Evolutionary conservation across 768 basidiomycete genomes (phyloP).

Genomic region (Psilocybe cyanescens): DNA sequence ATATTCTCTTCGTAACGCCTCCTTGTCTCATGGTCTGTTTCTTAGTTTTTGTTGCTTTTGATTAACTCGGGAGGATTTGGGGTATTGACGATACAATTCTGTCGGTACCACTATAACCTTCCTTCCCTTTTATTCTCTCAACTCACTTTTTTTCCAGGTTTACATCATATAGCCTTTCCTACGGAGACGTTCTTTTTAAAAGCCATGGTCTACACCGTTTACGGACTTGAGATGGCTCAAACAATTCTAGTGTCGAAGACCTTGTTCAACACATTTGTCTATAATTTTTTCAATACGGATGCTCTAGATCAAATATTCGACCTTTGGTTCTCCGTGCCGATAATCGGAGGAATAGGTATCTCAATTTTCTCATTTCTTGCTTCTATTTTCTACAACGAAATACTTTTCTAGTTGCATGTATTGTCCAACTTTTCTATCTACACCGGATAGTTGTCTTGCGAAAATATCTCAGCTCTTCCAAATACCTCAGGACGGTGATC

Average conservation of each 20-base stretch:
- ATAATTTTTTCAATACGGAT: neutral
- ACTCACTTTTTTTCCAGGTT: too few species aligned
- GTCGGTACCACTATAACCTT: neutral
- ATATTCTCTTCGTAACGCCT: too few species aligned
- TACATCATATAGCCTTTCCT: neutral
- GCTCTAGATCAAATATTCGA: neutral
- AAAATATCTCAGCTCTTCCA: neutral
- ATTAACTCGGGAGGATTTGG: constrained; percentile 1
- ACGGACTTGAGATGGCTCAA: neutral
- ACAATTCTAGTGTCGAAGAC: neutral
- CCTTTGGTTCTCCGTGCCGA: neutral
- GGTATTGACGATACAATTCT: neutral
- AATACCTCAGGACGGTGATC: neutral
- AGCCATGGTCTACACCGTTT: neutral
- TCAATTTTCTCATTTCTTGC: neutral
- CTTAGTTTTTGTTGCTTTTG: neutral
- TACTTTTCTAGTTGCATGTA: neutral
- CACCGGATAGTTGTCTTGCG: neutral
- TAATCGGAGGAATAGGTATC: constrained; percentile 1
- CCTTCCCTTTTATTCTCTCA: too few species aligned
- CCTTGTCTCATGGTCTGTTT: neutral
- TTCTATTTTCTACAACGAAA: neutral
- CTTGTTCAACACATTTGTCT: neutral
- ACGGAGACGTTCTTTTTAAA: neutral
- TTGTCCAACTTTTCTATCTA: constrained; percentile 1